Evolutionary conservation across 2,329 filamentous ascomycete genomes (phyloP).

Genomic region (Microcyclospora pomicola): DNA sequence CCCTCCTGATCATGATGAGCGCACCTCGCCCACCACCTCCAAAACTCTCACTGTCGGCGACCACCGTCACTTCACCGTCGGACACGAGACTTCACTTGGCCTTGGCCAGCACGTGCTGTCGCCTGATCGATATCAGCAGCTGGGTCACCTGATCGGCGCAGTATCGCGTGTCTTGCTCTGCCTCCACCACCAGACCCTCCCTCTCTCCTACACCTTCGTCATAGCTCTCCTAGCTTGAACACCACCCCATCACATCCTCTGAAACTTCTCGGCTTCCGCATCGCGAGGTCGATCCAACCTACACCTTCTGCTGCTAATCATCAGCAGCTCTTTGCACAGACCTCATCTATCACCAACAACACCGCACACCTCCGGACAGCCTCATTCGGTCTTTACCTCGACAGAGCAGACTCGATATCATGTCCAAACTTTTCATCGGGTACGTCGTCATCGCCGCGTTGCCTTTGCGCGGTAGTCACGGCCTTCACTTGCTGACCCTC

Average conservation of each 20-base stretch:
- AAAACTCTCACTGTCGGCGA: too few species aligned
- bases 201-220: too few species aligned
- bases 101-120: too few species aligned
- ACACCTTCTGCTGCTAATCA: conserved; percentile 1
- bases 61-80: too few species aligned
- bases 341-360: too few species aligned
- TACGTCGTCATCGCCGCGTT: conserved; percentile 33
- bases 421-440: conserved; percentile 95
- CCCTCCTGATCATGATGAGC: too few species aligned
- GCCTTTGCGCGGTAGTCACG: conserved; percentile 4
- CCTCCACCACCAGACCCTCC: too few species aligned
- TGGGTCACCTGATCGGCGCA: too few species aligned
- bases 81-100: too few species aligned
- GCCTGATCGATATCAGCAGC: too few species aligned
- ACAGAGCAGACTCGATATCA: conserved; percentile 27
- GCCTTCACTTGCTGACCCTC: conserved; percentile 5
- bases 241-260: background rate
- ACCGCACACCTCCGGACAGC: background rate
- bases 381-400: conserved; percentile 20
- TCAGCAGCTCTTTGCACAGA: background rate
- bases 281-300: background rate
- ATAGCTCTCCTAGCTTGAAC: background rate
- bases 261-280: background rate
- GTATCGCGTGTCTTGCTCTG: too few species aligned
- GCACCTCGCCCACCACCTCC: too few species aligned